phyloP scores from a whole-genome alignment of 495 filamentous ascomycete species.

The Choiromyces venosus region DNA sequence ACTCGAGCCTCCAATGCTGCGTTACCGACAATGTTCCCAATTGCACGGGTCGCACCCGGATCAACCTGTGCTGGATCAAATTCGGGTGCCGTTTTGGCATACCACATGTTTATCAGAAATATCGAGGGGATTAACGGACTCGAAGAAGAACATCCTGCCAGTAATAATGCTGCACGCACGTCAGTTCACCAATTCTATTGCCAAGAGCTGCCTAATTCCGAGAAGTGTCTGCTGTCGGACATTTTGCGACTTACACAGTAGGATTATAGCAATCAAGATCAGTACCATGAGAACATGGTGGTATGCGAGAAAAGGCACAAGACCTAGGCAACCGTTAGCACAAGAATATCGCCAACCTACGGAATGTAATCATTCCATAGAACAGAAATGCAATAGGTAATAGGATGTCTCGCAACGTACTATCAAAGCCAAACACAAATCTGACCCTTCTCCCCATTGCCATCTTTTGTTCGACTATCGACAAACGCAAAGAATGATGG shows the following conservation, averaged over 20 bases:
- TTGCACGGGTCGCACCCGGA: conserved; percentile 49
- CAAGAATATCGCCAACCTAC: neutral
- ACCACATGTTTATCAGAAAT: conserved; percentile 58
- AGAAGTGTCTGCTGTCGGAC: conserved; percentile 3
- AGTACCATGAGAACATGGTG: conserved; percentile 98
- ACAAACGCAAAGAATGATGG: neutral
- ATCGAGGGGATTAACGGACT: conserved; percentile 71
- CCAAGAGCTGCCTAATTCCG: conserved; percentile 42
- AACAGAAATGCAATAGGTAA: neutral
- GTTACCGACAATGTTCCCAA: conserved; percentile 64
- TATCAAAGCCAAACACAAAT: conserved; percentile 39
- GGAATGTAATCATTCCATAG: neutral
- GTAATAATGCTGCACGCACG: conserved; percentile 58
- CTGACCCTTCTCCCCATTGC: conserved; percentile 27
- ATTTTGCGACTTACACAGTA: conserved; percentile 69
- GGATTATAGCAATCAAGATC: conserved; percentile 86
- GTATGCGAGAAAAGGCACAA: conserved; percentile 93
- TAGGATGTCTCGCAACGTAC: conserved; percentile 17
- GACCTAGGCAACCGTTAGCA: conserved; percentile 50
- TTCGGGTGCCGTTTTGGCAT: conserved; percentile 33
- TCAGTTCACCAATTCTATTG: conserved; percentile 43
- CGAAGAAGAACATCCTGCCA: conserved; percentile 73
- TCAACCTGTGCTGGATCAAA: conserved; percentile 41
- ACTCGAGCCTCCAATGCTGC: conserved; percentile 65
- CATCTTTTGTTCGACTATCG: neutral